A percentile compares a stretch with the other conserved stretches of the same genome.
Evolutionary conservation across 805 yeast genomes (phyloP).

Genomic region (Kockiozyma suomiensis): DNA sequence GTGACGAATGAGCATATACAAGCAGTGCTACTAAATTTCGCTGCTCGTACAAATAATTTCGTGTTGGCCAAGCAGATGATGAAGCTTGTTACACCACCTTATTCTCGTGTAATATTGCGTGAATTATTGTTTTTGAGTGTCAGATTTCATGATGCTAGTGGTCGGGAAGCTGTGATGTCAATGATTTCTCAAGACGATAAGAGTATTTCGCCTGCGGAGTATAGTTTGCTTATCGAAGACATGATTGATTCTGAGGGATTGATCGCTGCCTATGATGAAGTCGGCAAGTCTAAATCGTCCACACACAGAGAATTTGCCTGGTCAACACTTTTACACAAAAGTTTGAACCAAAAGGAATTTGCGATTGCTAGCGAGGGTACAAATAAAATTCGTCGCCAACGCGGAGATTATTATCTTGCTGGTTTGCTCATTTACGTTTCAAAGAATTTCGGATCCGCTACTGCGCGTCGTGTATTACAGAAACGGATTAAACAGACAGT

Average conservation of each 20-base stretch:
- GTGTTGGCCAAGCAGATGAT: conserved; percentile 15
- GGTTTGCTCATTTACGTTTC: conserved; percentile 10
- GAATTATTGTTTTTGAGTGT: conserved; percentile 16
- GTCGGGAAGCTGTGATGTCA: background rate
- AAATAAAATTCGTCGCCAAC: background rate
- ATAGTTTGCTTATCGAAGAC: conserved; percentile 14
- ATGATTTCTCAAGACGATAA: background rate
- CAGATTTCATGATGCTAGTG: background rate
- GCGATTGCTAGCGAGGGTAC: conserved; percentile 1
- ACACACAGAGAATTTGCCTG: conserved; percentile 10
- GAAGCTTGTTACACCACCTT: conserved; percentile 7
- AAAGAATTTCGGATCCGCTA: conserved; percentile 11
- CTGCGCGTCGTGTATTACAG: conserved; percentile 14
- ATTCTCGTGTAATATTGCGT: conserved; percentile 12
- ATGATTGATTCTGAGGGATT: conserved; percentile 10
- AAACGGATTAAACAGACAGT: background rate
- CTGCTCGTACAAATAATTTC: conserved; percentile 21
- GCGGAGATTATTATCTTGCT: conserved; percentile 7
- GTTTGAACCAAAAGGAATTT: conserved; percentile 1
- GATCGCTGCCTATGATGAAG: background rate
- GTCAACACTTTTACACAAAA: conserved; percentile 8
- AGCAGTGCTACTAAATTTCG: conserved; percentile 21
- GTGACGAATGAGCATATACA: conserved; percentile 6
- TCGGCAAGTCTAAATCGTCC: background rate
- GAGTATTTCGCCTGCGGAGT: conserved; percentile 18